A percentile compares a stretch with the other conserved stretches of the same genome.
phyloP scores from a whole-genome alignment of 768 basidiomycete genomes.

The Multifurca ochricompacta region DNA sequence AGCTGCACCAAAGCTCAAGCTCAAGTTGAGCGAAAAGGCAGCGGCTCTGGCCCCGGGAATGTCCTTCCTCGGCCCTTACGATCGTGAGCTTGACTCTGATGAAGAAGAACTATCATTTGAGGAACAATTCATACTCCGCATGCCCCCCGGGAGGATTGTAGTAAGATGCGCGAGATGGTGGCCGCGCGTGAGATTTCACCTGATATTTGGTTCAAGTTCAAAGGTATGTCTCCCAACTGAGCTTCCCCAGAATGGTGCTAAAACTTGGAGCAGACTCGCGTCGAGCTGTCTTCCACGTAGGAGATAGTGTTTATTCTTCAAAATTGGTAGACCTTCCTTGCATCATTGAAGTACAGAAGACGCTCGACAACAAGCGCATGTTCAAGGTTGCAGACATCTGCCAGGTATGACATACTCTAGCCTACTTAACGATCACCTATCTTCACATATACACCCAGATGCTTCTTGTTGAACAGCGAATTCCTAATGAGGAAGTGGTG shows the following conservation, averaged over 20 bases:
- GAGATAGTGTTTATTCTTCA: constrained; percentile 70
- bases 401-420: constrained; percentile 49
- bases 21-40: constrained; percentile 80
- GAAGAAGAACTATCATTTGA: constrained; percentile 93
- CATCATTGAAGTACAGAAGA: constrained; percentile 92
- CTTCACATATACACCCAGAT: constrained; percentile 46
- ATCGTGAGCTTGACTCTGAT: constrained; percentile 91
- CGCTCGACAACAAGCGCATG: constrained; percentile 92
- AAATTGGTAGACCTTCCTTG: constrained; percentile 96
- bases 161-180: constrained; percentile 75
- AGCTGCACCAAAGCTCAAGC: constrained; percentile 65
- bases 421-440: constrained; percentile 13
- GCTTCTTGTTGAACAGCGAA: constrained; percentile 78
- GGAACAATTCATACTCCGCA: constrained; percentile 90
- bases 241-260: neutral
- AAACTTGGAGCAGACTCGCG: constrained; percentile 60
- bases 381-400: constrained; percentile 99
- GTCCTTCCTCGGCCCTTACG: constrained; percentile 87
- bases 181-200: constrained; percentile 66
- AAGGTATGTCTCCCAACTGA: constrained; percentile 45
- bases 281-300: constrained; percentile 82
- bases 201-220: constrained; percentile 96
- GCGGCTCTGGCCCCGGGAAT: constrained; percentile 75
- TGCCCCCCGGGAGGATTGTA: constrained; percentile 83
- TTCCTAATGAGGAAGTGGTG: constrained; percentile 61